Base-by-base conservation (phyloP, 2,329 filamentous ascomycete genomes). In the Graphilbum fragrans region DNA sequence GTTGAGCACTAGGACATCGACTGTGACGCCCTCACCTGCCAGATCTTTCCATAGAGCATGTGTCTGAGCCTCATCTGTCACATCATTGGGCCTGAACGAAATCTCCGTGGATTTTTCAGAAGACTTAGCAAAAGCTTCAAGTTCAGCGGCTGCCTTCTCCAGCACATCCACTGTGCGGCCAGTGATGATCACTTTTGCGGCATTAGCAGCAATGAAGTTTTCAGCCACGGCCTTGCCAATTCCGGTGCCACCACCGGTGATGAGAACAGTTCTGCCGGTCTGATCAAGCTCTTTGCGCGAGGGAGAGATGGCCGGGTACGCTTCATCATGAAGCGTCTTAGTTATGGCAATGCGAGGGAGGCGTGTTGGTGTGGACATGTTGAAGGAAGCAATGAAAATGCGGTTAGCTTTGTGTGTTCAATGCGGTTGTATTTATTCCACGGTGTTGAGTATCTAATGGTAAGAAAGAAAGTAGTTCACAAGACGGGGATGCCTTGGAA, bases 231-330 rank as follows among this genome's bases (percentile, higher is more conserved):
- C 36, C 31, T 44, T 44, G 29, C 49, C 47, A 19, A 49, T 45
- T 14, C 31, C 38, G 5, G 37, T 38, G 23, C 44, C 45, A 11
- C 45, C 47, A 3, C 49, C 49, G 1, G 47, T 47, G 19, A 49
- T 19, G 6, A 48, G 41, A 4, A 49, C 49, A 2, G 69, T 77
- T 17, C 55, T 53, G n/a, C 64, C 64, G 1, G 53, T 50, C 37
- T 69, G 63, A 5, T 55, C 61, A 7, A 68, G 50, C 44, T 61
- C 58, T 0, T 60, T 57, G 0, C 58, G 55, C 0, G 47, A 35
- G 2, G 64, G 55, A 0, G 52, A 57, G 46, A 69, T 64, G 41
- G 53, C 47, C 0, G 57, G 49, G 44, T 69, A 68, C 0, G 59
- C 46, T 19, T 49, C 44, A 1, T 44, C 54, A 48, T 65, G 62